Conservation (phyloP, 768 basidiomycete genomes). For the Lactarius tabidus region DNA sequence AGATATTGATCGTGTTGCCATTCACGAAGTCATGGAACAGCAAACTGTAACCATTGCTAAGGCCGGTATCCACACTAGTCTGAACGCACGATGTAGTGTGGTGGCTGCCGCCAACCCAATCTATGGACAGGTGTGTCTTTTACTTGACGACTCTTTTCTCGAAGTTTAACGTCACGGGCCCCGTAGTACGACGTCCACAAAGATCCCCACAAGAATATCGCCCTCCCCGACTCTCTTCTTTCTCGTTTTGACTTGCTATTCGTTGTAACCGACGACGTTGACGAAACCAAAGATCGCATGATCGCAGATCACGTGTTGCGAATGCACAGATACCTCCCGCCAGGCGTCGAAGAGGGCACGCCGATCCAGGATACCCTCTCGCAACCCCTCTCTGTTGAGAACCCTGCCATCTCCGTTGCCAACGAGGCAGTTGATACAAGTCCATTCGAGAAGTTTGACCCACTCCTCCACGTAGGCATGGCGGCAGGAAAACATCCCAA, state of each 20-base stretch:
- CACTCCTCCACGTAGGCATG: constrained; percentile 86
- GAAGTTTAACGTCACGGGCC: neutral
- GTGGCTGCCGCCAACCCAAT: constrained; percentile 98
- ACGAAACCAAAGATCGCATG: constrained; percentile 86
- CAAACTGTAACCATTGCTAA: constrained; percentile 99
- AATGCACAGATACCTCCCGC: constrained; percentile 94
- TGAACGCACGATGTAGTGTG: constrained; percentile 97
- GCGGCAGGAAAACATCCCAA: constrained; percentile 40
- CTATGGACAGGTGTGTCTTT: constrained; percentile 69
- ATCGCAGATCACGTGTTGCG: constrained; percentile 98
- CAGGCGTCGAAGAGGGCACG: constrained; percentile 94
- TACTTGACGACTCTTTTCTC: neutral
- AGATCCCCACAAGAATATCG: constrained; percentile 98
- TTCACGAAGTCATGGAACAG: constrained; percentile 99
- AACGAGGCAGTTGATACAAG: constrained; percentile 62
- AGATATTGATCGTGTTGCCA: constrained; percentile 96
- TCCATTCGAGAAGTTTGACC: constrained; percentile 96
- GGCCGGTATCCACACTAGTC: constrained; percentile 96
- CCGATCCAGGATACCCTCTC: constrained; percentile 83
- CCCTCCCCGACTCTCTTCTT: constrained; percentile 93
- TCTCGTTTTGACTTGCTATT: constrained; percentile 99
- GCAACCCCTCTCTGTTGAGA: constrained; percentile 86
- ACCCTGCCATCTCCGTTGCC: constrained; percentile 46
- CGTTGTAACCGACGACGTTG: constrained; percentile 97
- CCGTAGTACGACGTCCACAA: constrained; percentile 98